phyloP scores from a whole-genome alignment of 2,329 filamentous ascomycete species.

The Sclerotinia nivalis region DNA sequence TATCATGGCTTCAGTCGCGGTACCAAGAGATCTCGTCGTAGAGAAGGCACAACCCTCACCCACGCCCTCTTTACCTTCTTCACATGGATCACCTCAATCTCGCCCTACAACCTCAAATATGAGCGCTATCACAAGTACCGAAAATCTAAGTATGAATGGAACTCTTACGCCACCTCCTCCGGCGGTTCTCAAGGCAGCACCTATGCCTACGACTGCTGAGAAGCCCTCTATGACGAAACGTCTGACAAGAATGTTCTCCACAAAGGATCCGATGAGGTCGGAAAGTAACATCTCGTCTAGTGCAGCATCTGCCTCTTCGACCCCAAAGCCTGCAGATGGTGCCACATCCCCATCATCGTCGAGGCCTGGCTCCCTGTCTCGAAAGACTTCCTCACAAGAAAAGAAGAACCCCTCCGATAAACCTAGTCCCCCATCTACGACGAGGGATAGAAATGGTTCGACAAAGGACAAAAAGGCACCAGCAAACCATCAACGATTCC shows the following conservation, averaged over 20 bases:
- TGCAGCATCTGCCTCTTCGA: constrained; percentile 42
- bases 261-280: constrained; percentile 50
- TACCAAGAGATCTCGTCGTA: constrained; percentile 30
- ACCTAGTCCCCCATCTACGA: constrained; percentile 29
- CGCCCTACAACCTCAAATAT: constrained; percentile 33
- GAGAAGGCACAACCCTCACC: constrained; percentile 35
- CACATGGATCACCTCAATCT: constrained; percentile 34
- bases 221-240: constrained; percentile 65
- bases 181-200: constrained; percentile 33
- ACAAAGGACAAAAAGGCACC: constrained; percentile 39
- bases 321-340: constrained; percentile 34
- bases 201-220: constrained; percentile 42
- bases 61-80: constrained; percentile 34
- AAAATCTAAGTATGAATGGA: constrained; percentile 38
- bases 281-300: constrained; percentile 30
- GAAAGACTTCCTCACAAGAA: constrained; percentile 49
- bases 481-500: constrained; percentile 49
- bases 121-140: constrained; percentile 33
- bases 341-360: constrained; percentile 33
- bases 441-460: constrained; percentile 27
- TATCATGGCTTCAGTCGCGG: constrained; percentile 38
- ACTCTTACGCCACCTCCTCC: constrained; percentile 38
- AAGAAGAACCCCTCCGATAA: constrained; percentile 41
- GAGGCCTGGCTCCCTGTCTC: constrained; percentile 45
- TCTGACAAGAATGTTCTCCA: constrained; percentile 65